These are phyloP conservation scores for Phyllosticta citrichinensis DNA, from an alignment of 2,329 filamentous ascomycete genomes.

Conservation along the genomic window DNA sequence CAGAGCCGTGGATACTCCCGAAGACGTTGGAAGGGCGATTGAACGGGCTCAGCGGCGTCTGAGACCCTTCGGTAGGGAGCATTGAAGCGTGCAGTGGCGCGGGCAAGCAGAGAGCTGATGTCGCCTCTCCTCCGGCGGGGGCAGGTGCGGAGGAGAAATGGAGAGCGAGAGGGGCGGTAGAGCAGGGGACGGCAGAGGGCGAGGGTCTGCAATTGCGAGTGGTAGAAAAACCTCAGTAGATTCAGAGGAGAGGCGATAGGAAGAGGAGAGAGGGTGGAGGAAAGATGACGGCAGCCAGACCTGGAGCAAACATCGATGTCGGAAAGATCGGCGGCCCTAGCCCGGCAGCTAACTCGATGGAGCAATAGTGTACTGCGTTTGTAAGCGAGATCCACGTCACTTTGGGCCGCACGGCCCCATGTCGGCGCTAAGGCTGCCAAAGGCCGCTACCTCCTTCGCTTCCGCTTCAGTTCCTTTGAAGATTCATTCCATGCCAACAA, in stretches of 20 bases:
- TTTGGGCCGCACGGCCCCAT: background rate
- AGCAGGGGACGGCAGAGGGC: background rate
- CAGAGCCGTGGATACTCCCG: constrained; percentile 45
- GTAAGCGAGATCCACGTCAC: background rate
- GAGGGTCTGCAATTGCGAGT: background rate
- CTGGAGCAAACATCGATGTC: background rate
- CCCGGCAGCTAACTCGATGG: background rate
- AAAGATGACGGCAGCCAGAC: background rate
- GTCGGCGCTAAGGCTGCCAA: background rate
- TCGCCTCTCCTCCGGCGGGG: background rate
- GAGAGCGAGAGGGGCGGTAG: background rate
- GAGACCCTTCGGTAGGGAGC: constrained; percentile 19
- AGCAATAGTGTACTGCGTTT: background rate
- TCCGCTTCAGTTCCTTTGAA: too few species aligned
- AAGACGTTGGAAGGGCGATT: constrained; percentile 15
- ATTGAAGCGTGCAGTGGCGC: constrained; percentile 18
- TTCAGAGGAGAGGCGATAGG: background rate
- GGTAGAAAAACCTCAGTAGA: background rate
- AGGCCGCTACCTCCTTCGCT: background rate
- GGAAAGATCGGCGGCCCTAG: background rate
- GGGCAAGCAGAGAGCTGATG: background rate
- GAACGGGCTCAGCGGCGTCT: constrained; percentile 24
- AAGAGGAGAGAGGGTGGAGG: background rate
- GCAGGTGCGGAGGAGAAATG: background rate
- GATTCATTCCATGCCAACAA: background rate